Conservation (phyloP, 2,329 filamentous ascomycete genomes). For the Colletotrichum filicis region DNA sequence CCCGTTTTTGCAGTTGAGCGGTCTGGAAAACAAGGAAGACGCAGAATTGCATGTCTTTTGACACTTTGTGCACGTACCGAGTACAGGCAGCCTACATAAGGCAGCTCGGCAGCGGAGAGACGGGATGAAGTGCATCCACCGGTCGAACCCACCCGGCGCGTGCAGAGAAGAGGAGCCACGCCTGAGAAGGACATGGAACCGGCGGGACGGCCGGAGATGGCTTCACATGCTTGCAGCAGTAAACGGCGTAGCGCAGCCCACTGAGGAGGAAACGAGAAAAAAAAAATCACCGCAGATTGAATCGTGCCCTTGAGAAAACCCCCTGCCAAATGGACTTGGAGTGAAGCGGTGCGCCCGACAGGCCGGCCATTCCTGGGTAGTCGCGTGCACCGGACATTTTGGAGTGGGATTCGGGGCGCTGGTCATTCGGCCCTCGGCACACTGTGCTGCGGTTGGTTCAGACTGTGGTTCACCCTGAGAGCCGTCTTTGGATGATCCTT, state of each 20-base stretch:
- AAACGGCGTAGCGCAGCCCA: not conserved
- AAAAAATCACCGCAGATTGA: conserved; percentile 9
- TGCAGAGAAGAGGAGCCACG: not conserved
- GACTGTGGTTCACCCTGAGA: not conserved
- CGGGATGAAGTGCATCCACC: conserved; percentile 6
- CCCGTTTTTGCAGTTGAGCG: conserved; percentile 15
- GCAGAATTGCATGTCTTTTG: not conserved
- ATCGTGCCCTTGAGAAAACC: conserved; percentile 1
- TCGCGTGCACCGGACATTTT: conserved; percentile 26
- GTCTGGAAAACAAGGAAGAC: conserved; percentile 9
- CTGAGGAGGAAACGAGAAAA: not conserved
- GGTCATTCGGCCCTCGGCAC: conserved; percentile 21
- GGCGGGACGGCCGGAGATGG: conserved; percentile 33
- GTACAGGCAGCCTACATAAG: not conserved
- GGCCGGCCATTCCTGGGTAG: conserved; percentile 13
- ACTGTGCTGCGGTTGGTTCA: conserved; percentile 10
- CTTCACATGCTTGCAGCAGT: conserved; percentile 30
- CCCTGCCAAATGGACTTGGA: conserved; percentile 24
- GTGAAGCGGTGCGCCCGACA: conserved; percentile 13
- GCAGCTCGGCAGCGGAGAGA: not conserved
- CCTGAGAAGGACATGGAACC: conserved; percentile 29
- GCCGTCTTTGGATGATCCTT: not conserved
- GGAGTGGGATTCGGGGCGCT: conserved; percentile 4
- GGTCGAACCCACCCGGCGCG: not conserved
- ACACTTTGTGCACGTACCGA: not conserved